Percentiles rank a stretch among this genome's conserved stretches.
These are phyloP conservation scores for Candida piceae DNA, from an alignment of 805 yeast genomes.

Conservation along the genomic window DNA sequence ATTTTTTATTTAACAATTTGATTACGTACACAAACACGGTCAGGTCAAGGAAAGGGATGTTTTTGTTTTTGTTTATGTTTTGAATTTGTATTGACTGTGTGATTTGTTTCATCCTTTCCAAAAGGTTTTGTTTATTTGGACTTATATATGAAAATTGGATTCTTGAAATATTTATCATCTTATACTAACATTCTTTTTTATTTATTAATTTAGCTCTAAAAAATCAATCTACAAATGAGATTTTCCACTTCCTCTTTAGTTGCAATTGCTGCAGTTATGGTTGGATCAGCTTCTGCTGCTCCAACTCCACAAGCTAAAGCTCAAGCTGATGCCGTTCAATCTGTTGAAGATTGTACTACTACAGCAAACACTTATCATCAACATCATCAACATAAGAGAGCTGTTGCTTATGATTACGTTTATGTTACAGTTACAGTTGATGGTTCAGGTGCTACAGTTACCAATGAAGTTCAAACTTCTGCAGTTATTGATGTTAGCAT, in stretches of 20 bases:
- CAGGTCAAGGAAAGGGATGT: too few relatives aligned
- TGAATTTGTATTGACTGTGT: too few relatives aligned
- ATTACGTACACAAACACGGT: too few relatives aligned
- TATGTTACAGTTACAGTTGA: conserved; percentile 53
- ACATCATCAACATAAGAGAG: conserved; percentile 60
- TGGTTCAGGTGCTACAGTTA: conserved; percentile 41
- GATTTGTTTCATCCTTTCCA: too few relatives aligned
- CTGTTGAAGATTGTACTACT: conserved; percentile 35
- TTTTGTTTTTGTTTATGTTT: too few relatives aligned
- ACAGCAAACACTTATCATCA: conserved; percentile 40
- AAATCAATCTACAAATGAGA: conserved; percentile 16
- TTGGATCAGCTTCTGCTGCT: conserved; percentile 24
- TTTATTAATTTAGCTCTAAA: too few relatives aligned
- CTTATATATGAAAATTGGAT: too few relatives aligned
- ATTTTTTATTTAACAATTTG: too few relatives aligned
- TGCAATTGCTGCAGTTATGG: conserved; percentile 23
- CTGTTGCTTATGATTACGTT: conserved; percentile 41
- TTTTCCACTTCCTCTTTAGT: conserved; percentile 19
- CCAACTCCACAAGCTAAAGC: conserved; percentile 28
- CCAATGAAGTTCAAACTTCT: conserved; percentile 28
- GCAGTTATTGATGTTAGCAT: conserved; percentile 7
- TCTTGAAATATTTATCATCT: too few relatives aligned
- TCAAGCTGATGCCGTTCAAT: conserved; percentile 34
- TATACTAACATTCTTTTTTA: too few relatives aligned
- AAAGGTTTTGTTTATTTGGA: too few relatives aligned